Evolutionary conservation across 2,329 filamentous ascomycete genomes (phyloP), one percentile per base, ranked within the genome.

Genomic region (Samsoniella hepiali): DNA sequence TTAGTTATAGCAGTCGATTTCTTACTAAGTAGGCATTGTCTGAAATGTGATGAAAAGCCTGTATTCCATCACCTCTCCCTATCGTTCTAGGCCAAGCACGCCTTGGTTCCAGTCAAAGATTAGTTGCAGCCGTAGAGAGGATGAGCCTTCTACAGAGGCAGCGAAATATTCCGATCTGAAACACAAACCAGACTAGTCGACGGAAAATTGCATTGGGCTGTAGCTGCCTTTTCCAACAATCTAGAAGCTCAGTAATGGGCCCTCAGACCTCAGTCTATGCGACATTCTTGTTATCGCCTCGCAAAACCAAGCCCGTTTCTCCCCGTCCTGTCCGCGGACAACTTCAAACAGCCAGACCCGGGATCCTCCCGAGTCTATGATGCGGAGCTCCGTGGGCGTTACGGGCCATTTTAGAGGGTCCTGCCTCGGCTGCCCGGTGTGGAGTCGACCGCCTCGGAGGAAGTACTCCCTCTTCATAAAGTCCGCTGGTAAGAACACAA

Each of bases 401-500:
- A 9, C 34, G 32, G 51, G 51, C n/a, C 9, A 11, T 54, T 50
- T 40, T 54, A 9, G 17, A 11, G 51, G n/a, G 17, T 8, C 8
- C 34, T 38, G 51, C 51, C 51, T 54, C 51, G 51, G 51, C n/a
- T 38, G 51, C 13, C 51, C 51, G 29, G 51, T n/a, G 34, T 54
- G 51, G 51, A 40, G 51, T 11, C 13, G 17, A 38, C 34, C 7
- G 22, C 32, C 47, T 54, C 51, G 34, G 51, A n/a, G 32, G 11
- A 22, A 22, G 22, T 22, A 22, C 22, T 22, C 22, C 51, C n/a
- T 54, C 17, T 38, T 36, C 27, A 36, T 27, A 22, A 38, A 9
- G 51, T 36, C 51, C 34, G 32, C 7, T 27, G 34, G n/a, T 10
- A 54, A 36, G 31, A 15, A 22, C 17, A 38, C 32, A 31, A 17